Evolutionary conservation across 306 rosid species (phyloP), one percentile per base, ranked within the genome.

Genomic region (Inga laurina): DNA sequence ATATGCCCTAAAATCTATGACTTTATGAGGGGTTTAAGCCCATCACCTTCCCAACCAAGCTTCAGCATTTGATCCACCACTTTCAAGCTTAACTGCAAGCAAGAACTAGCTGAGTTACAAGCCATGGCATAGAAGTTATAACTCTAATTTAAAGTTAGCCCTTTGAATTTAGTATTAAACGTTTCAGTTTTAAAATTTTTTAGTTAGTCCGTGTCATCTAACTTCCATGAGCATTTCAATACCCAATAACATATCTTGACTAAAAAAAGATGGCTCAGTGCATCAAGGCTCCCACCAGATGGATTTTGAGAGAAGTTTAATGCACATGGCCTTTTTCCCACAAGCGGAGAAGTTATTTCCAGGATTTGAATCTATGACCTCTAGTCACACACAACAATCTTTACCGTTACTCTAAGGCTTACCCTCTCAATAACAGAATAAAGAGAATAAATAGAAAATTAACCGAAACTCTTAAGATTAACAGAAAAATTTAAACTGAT

Each of bases 21-120:
- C 76, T 89, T 92, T 64, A 92, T 92, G 72, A 94, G 90, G 84
- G 91, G 90, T 78, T 82, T 87, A 77, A 90, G 90, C 57, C 97
- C 97, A 80, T 92, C 97, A 46, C 94, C 98, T 92, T 94, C 97
- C 99, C 99, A 94, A 80, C 98, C 99, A 74, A 94, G 92, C 92
- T 96, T 96, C 83, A 92, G 97, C 99, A 92, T 96, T 10, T 94
- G 97, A 92, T 96, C 97, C 54, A 92, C 94, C 66, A 96, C 97
- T 88, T 96, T 96, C 94, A 96, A 91, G 90, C 99, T 96, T 90
- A 96, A 87, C 99, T 96, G 97, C 93, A 87, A 75, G 70, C 83
- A 88, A 80, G 34, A 74, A 78, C 66, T 59, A 69, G 52, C 84
- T 66, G 62, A 82, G 84, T 88, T 78, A 88, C 79, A 78, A 82